These are phyloP conservation scores for Xylaria hypoxylon DNA, from an alignment of 2,329 filamentous ascomycete genomes.

Conservation along the genomic window DNA sequence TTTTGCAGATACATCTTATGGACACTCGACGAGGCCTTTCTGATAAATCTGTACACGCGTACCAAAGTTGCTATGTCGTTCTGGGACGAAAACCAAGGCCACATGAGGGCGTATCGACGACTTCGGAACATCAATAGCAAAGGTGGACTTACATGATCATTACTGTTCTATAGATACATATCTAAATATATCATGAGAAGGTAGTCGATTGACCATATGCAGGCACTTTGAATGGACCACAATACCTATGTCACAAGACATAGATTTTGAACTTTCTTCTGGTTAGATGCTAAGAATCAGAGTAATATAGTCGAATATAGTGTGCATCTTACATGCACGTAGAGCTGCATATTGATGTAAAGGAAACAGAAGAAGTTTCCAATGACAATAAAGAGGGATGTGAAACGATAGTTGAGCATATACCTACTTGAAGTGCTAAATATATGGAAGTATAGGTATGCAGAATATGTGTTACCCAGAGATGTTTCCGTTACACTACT, in stretches of 20 bases:
- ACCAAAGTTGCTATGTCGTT: conserved; percentile 62
- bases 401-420: no score
- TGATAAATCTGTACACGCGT: conserved; percentile 61
- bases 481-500: not conserved
- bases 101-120: conserved; percentile 45
- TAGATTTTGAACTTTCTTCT: not conserved
- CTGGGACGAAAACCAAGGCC: conserved; percentile 63
- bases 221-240: not conserved
- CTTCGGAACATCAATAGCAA: conserved; percentile 11
- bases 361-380: not conserved
- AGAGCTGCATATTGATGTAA: not conserved
- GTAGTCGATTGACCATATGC: not conserved
- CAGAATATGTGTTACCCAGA: not conserved
- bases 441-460: no score
- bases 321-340: not conserved
- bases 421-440: no score
- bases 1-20: conserved; percentile 59
- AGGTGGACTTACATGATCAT: not conserved
- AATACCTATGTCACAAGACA: not conserved
- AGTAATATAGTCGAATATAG: not conserved
- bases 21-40: conserved; percentile 61
- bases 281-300: not conserved
- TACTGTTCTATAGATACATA: not conserved
- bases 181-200: conserved; percentile 1
- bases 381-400: not conserved